A percentile compares a stretch with the other conserved stretches of the same genome.
Conservation (phyloP, 768 basidiomycete species). For the Lactifluus rugatus region DNA sequence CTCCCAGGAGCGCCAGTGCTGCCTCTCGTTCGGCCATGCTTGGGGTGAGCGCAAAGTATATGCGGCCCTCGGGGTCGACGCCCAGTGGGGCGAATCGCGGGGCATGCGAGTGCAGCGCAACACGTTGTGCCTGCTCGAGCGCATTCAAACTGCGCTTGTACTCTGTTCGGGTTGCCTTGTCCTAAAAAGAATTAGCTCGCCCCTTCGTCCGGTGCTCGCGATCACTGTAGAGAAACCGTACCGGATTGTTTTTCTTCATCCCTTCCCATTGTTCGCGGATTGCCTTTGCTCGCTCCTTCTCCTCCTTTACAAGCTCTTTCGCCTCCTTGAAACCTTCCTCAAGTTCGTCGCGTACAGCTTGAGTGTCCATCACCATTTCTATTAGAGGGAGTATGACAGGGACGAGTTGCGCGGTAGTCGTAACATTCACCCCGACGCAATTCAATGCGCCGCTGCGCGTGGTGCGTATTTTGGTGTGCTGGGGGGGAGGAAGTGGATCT, state of each 20-base stretch:
- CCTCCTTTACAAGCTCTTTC: conserved; percentile 44
- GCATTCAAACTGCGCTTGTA: conserved; percentile 43
- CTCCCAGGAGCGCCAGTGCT: conserved; percentile 29
- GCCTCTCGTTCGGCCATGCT: conserved; percentile 46
- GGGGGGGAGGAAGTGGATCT: conserved; percentile 50
- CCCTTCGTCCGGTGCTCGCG: background rate
- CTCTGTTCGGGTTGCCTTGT: conserved; percentile 34
- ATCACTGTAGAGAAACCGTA: background rate
- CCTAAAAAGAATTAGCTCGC: conserved; percentile 23
- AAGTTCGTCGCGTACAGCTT: conserved; percentile 46
- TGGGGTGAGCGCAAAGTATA: conserved; percentile 60
- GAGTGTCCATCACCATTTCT: conserved; percentile 38
- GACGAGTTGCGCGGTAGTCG: conserved; percentile 50
- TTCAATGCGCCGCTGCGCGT: conserved; percentile 34
- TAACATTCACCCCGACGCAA: conserved; percentile 26
- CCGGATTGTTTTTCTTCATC: conserved; percentile 22
- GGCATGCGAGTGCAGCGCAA: conserved; percentile 36
- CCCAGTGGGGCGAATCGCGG: conserved; percentile 57
- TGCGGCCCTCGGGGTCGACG: conserved; percentile 53
- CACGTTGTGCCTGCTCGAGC: conserved; percentile 47
- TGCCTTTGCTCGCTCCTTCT: conserved; percentile 41
- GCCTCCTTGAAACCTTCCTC: conserved; percentile 47
- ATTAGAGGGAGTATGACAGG: conserved; percentile 57
- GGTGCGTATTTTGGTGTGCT: conserved; percentile 30
- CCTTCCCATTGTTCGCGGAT: conserved; percentile 53